Percentiles rank a stretch among this genome's conserved stretches.
phyloP scores from a whole-genome alignment of 169 alveolate genomes.

The Eimeria falciformis region DNA sequence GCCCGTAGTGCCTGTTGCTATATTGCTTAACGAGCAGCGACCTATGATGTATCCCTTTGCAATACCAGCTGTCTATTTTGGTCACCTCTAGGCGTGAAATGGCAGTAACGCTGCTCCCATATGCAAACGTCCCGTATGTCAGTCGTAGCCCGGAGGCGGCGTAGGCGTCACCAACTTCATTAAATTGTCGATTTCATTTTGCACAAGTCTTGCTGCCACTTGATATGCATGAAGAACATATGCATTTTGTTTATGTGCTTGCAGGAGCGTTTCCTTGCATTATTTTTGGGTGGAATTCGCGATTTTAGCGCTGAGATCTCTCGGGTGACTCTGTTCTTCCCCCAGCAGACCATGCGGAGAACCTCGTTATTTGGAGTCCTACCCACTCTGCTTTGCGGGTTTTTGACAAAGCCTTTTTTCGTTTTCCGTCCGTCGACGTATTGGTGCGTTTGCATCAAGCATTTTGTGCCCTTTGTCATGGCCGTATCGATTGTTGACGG shows the following conservation, averaged over 20 bases:
- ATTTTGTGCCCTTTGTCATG: slow-evolving; percentile 67
- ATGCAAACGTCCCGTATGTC: too few relatives aligned
- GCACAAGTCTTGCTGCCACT: too few relatives aligned
- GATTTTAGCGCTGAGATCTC: slow-evolving; percentile 46
- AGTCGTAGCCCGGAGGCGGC: too few relatives aligned
- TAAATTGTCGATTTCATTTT: too few relatives aligned
- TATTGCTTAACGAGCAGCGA: too few relatives aligned
- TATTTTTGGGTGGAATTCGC: slow-evolving; percentile 58
- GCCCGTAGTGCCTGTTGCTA: too few relatives aligned
- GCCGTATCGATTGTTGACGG: slow-evolving; percentile 55
- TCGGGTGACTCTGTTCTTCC: slow-evolving; percentile 57
- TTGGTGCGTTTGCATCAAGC: slow-evolving; percentile 69
- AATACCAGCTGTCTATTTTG: too few relatives aligned
- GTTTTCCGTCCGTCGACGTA: slow-evolving; percentile 59
- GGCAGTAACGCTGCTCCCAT: too few relatives aligned
- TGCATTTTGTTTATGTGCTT: not conserved
- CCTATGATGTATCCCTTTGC: too few relatives aligned
- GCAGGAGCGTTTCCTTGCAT: slow-evolving; percentile 65
- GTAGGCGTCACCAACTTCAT: too few relatives aligned
- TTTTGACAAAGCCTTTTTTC: slow-evolving; percentile 52
- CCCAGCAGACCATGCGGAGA: slow-evolving; percentile 43
- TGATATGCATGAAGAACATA: too few relatives aligned
- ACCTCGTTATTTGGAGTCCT: slow-evolving; percentile 3
- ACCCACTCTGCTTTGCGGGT: slow-evolving; percentile 52
- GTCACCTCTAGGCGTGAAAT: too few relatives aligned